phyloP scores from a whole-genome alignment of 768 basidiomycete genomes.

The Rhodotorula graminis region DNA sequence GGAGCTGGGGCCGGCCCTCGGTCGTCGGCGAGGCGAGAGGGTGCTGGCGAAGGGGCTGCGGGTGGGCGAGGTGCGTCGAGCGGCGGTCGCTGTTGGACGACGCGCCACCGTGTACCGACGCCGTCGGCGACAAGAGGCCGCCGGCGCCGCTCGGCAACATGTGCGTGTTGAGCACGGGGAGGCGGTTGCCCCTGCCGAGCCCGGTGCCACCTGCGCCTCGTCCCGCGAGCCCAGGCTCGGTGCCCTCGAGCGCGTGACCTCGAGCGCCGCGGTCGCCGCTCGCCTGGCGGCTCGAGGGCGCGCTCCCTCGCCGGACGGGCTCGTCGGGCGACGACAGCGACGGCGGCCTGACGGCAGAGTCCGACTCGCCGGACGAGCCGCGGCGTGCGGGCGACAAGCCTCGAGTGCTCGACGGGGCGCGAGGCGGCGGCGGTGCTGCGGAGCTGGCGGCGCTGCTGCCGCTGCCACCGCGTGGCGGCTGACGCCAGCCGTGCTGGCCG shows the following conservation, averaged over 20 bases:
- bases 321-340: background rate
- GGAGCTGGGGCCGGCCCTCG: background rate
- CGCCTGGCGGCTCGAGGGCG: background rate
- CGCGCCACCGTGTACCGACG: background rate
- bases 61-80: conserved; percentile 3
- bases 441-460: background rate
- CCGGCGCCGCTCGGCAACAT: background rate
- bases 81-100: background rate
- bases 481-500: background rate
- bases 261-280: background rate
- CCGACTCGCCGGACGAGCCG: background rate
- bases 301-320: background rate
- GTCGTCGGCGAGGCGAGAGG: background rate
- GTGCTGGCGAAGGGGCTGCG: background rate
- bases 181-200: background rate
- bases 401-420: background rate
- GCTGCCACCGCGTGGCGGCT: background rate
- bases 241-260: background rate
- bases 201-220: conserved; percentile 22
- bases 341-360: background rate
- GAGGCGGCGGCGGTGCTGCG: background rate
- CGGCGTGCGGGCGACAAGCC: background rate
- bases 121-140: conserved; percentile 2
- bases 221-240: conserved; percentile 20
- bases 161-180: conserved; percentile 28